Conservation (phyloP, 306 rosid genomes). For the Oemleria cerasiformis region DNA sequence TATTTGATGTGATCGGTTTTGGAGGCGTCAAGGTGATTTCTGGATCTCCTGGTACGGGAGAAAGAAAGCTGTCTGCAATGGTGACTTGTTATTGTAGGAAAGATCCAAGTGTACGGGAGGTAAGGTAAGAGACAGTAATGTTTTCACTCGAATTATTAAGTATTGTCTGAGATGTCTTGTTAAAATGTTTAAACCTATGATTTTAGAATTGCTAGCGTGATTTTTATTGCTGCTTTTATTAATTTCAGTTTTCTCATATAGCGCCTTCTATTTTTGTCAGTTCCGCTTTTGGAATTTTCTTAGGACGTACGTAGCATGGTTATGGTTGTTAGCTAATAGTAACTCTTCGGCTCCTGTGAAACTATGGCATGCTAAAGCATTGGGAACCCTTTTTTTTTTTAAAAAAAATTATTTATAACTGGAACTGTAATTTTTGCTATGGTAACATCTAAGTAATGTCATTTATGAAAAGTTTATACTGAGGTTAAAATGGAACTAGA, state of each 20-base stretch:
- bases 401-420: no score
- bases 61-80: slow-evolving; percentile 1
- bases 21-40: slow-evolving; percentile 20
- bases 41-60: slow-evolving; percentile 10
- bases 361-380: no score
- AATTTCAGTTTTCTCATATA: background rate
- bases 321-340: background rate
- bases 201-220: slow-evolving; percentile 13
- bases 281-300: background rate
- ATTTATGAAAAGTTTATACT: no score
- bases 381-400: no score
- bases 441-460: no score
- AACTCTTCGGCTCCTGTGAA: no score
- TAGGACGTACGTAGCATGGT: background rate
- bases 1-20: slow-evolving; percentile 23
- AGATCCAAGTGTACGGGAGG: slow-evolving; percentile 3
- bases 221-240: slow-evolving; percentile 1
- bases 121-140: slow-evolving; percentile 8
- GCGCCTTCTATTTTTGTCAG: background rate
- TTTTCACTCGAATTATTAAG: slow-evolving; percentile 2
- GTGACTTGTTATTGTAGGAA: slow-evolving; percentile 9
- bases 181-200: background rate
- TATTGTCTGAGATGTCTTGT: background rate
- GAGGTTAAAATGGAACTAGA: no score
- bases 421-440: no score